phyloP scores from a whole-genome alignment of 2,329 filamentous ascomycete species.

The Neonectria magnoliae region DNA sequence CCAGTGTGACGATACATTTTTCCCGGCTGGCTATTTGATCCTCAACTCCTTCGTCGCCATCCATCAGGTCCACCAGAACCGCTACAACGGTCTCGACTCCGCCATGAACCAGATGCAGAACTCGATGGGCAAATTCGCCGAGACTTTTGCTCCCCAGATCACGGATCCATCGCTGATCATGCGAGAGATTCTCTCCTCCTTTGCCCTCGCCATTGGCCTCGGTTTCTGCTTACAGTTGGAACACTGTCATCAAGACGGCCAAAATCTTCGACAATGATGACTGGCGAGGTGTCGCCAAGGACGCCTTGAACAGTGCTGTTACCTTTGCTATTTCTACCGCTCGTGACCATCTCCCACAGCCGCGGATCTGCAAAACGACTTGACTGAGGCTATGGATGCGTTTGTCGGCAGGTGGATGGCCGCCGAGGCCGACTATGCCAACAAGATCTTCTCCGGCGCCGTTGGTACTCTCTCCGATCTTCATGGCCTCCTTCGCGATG shows the following conservation, averaged over 20 bases:
- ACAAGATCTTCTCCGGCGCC: slow-evolving; percentile 7
- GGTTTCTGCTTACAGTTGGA: slow-evolving; percentile 11
- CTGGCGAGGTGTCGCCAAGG: slow-evolving; percentile 8
- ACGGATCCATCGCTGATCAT: background rate
- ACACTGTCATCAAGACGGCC: slow-evolving; percentile 10
- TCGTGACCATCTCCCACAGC: slow-evolving; percentile 8
- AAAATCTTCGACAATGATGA: slow-evolving; percentile 6
- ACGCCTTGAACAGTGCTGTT: slow-evolving; percentile 6
- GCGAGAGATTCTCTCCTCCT: slow-evolving; percentile 5
- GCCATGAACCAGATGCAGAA: slow-evolving; percentile 15
- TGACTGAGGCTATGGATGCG: slow-evolving; percentile 5
- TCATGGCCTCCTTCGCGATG: slow-evolving; percentile 4
- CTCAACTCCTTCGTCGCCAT: slow-evolving; percentile 13
- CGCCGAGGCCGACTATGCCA: slow-evolving; percentile 2
- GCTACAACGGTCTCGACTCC: slow-evolving; percentile 5
- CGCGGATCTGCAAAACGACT: slow-evolving; percentile 1
- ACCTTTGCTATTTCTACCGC: slow-evolving; percentile 9
- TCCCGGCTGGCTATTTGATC: slow-evolving; percentile 10
- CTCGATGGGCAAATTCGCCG: background rate
- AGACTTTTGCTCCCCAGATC: slow-evolving; percentile 9
- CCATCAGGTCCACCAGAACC: slow-evolving; percentile 11
- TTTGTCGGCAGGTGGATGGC: slow-evolving; percentile 15
- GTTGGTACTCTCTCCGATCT: background rate
- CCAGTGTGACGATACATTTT: background rate
- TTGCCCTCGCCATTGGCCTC: slow-evolving; percentile 3